Percentiles rank a stretch among this genome's conserved stretches.
Evolutionary conservation across 805 yeast genomes (phyloP).

Genomic region (Lachancea cidri): DNA sequence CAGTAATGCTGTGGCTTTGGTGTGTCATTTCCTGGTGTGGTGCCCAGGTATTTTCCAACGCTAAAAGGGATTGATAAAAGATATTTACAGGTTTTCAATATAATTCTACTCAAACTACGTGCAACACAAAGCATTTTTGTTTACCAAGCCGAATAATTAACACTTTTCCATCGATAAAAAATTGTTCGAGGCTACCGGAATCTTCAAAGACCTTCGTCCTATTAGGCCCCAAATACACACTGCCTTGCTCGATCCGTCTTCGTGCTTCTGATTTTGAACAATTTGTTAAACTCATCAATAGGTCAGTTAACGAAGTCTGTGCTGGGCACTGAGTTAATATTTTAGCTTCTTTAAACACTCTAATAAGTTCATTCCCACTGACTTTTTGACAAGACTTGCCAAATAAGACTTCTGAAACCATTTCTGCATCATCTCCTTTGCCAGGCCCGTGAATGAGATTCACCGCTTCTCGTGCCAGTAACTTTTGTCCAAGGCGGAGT

Average conservation of each 20-base stretch:
- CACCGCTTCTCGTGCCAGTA: constrained; percentile 78
- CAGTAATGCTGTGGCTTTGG: constrained; percentile 32
- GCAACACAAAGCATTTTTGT: constrained; percentile 54
- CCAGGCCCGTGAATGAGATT: constrained; percentile 85
- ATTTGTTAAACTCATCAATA: constrained; percentile 45
- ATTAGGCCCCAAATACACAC: constrained; percentile 64
- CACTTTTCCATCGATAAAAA: constrained; percentile 53
- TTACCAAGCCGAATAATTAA: constrained; percentile 74
- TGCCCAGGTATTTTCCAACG: constrained; percentile 28
- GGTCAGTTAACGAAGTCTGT: constrained; percentile 40
- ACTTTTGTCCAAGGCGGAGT: constrained; percentile 62
- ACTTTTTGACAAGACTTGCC: constrained; percentile 8
- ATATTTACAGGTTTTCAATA: constrained; percentile 2
- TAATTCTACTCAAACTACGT: constrained; percentile 18
- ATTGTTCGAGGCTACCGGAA: constrained; percentile 45
- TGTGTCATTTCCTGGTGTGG: constrained; percentile 32
- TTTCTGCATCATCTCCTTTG: constrained; percentile 60
- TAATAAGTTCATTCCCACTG: constrained; percentile 13
- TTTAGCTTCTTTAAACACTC: constrained; percentile 18
- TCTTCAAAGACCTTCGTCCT: constrained; percentile 50
- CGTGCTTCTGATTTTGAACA: constrained; percentile 55
- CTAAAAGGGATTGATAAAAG: constrained; percentile 14
- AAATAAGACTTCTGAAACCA: constrained; percentile 63
- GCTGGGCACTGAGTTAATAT: constrained; percentile 19
- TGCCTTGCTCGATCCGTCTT: constrained; percentile 61